Base-by-base conservation (phyloP, 441 rosid species). In the Adansonia madagascariensis region DNA sequence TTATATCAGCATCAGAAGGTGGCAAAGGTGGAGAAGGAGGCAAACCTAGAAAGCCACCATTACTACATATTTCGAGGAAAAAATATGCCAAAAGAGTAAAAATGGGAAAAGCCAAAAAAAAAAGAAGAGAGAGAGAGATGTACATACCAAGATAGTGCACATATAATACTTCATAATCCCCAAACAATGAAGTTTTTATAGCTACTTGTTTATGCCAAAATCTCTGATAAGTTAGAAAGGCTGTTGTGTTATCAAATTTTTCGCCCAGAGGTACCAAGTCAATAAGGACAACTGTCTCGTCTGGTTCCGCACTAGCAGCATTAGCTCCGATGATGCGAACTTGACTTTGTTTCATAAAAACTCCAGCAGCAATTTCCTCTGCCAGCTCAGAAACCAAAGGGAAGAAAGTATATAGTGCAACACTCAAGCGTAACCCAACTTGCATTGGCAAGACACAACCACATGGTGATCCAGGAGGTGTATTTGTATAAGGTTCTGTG, bases 391-490 rank as follows among this genome's bases (percentile, higher is more conserved):
- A 89, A 76, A 95, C 97, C 89, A 90, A 85, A 15, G 99, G 99
- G 84, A 95, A 95, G 90, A 95, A 95, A 81, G 93, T 92, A 75
- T 92, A 95, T 4, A 95, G 88, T 6, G 91, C 92, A 83, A 95
- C 92, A 82, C 84, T 86, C 35, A 95, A 91, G 61, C 91, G 88
- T 60, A 95, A 83, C 79, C 89, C 95, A 75, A 94, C 97, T 85
- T 94, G 95, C 91, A 95, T 92, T 59, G 99, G 99, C 91, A 87
- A 86, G 76, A 94, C 97, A 78, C 98, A 95, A 62, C 89, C 92
- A 87, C 99, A 95, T n/a, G 95, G 97, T 31, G 99, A 86, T 31
- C 97, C 99, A 10, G 98, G 97, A 77, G 97, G 97, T 75, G 94
- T 91, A 83, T 92, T 95, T 77, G 99, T 89, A 74, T 83, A 91